Conservation (phyloP, 176 grass and related monocot genomes). For the Cenchrus fungigraminus region DNA sequence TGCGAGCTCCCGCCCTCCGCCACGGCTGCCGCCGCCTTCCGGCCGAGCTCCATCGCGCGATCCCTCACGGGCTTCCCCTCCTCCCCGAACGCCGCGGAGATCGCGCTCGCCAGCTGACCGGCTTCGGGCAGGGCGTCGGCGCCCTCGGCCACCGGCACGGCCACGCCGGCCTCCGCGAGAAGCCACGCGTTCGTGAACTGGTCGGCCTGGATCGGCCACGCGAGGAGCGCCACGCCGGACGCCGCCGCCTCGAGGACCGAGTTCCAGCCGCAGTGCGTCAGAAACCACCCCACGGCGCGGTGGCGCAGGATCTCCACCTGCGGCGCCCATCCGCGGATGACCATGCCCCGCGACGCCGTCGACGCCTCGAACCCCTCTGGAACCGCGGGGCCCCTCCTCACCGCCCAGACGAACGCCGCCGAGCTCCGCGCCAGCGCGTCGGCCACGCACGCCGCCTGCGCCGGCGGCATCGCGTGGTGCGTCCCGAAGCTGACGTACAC, state of each 20-base stretch:
- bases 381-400: not conserved
- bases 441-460: constrained; percentile 46
- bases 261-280: constrained; percentile 67
- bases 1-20: constrained; percentile 50
- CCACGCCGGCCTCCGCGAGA: constrained; percentile 46
- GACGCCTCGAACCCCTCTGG: constrained; percentile 8
- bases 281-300: constrained; percentile 53
- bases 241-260: constrained; percentile 47
- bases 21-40: constrained; percentile 30
- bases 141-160: constrained; percentile 44
- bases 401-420: constrained; percentile 55
- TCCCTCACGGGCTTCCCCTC: constrained; percentile 19
- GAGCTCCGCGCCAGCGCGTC: constrained; percentile 45
- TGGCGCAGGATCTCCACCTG: constrained; percentile 61
- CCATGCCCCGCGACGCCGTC: constrained; percentile 15
- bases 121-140: constrained; percentile 33
- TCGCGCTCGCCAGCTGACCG: not conserved
- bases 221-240: constrained; percentile 52
- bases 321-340: constrained; percentile 57
- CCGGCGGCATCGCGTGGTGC: constrained; percentile 32
- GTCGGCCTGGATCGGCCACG: constrained; percentile 65
- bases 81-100: constrained; percentile 18
- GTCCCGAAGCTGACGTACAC: constrained; percentile 69
- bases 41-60: constrained; percentile 35
- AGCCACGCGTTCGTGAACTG: constrained; percentile 54